These are phyloP conservation scores for Sanghuangporus sanghuang DNA, from an alignment of 1,284 basidiomycete genomes.

Conservation along the genomic window DNA sequence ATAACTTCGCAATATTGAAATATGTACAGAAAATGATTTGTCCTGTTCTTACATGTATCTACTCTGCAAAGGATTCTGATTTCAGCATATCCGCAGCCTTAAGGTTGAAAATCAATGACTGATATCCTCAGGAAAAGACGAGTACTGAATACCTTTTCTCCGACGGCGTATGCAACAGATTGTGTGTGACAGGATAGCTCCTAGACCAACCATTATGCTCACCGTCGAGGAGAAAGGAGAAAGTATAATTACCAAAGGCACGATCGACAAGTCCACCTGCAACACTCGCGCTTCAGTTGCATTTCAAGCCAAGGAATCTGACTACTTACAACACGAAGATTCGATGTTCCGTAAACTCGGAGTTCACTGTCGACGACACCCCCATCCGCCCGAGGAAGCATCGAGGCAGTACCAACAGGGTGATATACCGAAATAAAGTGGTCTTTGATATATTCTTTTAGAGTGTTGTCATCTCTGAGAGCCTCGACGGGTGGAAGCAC, in stretches of 20 bases:
- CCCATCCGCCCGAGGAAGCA: conserved; percentile 44
- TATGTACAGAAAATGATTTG: too few species aligned
- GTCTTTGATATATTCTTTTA: conserved; percentile 2
- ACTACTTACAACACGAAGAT: conserved; percentile 12
- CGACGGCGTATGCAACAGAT: conserved; percentile 5
- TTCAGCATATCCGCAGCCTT: conserved; percentile 3
- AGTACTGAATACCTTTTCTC: conserved; percentile 7
- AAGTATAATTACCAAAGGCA: neutral
- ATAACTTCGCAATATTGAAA: too few species aligned
- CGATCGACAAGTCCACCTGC: neutral
- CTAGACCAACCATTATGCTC: neutral
- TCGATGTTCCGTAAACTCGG: conserved; percentile 24
- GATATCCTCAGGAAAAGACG: neutral
- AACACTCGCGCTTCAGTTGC: neutral
- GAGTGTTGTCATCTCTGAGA: neutral
- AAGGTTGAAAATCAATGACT: neutral
- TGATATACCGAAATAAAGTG: conserved; percentile 4
- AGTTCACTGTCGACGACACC: conserved; percentile 48
- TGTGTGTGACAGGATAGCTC: conserved; percentile 12
- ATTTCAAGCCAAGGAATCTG: neutral
- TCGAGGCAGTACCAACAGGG: conserved; percentile 38
- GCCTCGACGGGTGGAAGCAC: conserved; percentile 4
- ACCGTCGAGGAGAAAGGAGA: neutral
- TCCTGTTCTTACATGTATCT: neutral
- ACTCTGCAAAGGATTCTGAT: neutral